Evolutionary conservation across 129 eudicot species (phyloP).

Genomic region (Tanacetum coccineum): DNA sequence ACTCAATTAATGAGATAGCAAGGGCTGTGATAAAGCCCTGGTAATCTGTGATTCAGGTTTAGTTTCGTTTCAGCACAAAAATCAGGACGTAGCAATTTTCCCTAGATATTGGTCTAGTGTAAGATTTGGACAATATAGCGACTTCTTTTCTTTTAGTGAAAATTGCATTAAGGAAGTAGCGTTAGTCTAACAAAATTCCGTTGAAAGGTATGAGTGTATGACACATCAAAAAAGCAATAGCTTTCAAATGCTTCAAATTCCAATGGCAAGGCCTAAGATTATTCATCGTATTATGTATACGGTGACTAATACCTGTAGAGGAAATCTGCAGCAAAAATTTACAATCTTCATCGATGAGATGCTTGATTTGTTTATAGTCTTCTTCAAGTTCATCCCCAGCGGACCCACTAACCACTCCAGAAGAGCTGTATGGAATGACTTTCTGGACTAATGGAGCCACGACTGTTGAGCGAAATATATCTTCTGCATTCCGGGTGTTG

Average conservation of each 20-base stretch:
- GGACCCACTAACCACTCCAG: conserved; percentile 46
- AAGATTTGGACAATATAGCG: too few relatives aligned
- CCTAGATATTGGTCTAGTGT: too few relatives aligned
- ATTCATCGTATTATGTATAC: too few relatives aligned
- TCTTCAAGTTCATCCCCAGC: conserved; percentile 82
- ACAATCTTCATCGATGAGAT: conserved; percentile 65
- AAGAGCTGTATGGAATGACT: conserved; percentile 54
- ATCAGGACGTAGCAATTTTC: too few relatives aligned
- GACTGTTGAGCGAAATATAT: conserved; percentile 70
- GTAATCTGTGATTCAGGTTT: too few relatives aligned
- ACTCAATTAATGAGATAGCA: too few relatives aligned
- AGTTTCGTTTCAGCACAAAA: too few relatives aligned
- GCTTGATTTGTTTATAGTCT: conserved; percentile 61
- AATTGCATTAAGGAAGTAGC: too few relatives aligned
- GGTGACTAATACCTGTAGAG: conserved; percentile 49
- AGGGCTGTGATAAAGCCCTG: too few relatives aligned
- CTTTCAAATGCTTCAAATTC: conserved; percentile 2
- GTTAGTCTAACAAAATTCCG: too few relatives aligned
- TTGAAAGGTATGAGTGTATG: too few relatives aligned
- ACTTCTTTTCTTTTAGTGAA: too few relatives aligned
- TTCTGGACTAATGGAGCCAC: conserved; percentile 76
- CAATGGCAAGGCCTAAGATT: not conserved
- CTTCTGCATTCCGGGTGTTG: conserved; percentile 84
- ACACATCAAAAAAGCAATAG: not conserved
- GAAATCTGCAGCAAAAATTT: conserved; percentile 86